Conservation (phyloP, 2,329 filamentous ascomycete species). For the Fusarium sororula region DNA sequence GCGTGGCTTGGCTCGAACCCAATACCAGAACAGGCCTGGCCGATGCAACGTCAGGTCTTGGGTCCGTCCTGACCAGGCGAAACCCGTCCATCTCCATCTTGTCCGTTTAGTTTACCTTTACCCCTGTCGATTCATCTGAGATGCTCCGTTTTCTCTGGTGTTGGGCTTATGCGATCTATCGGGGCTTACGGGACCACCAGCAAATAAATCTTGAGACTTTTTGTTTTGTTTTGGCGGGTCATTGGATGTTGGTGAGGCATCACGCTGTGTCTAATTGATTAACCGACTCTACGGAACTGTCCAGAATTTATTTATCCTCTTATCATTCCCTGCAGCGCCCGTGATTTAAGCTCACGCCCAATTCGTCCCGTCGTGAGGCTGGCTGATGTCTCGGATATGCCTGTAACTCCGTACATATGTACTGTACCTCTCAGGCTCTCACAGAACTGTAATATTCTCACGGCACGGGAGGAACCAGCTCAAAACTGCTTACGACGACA, state of each 20-base stretch:
- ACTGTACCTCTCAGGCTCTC: background rate
- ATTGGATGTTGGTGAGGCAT: background rate
- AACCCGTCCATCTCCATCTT: conserved; percentile 25
- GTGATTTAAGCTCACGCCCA: conserved; percentile 12
- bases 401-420: background rate
- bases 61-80: conserved; percentile 22
- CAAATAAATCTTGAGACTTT: background rate
- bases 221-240: background rate
- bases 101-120: conserved; percentile 22
- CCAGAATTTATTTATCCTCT: background rate
- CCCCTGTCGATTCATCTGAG: conserved; percentile 15
- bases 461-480: conserved; percentile 10
- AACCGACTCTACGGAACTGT: background rate
- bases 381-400: conserved; percentile 38
- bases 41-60: conserved; percentile 38
- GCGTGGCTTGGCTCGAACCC: conserved; percentile 4
- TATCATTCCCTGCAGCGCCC: conserved; percentile 1
- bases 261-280: conserved; percentile 10
- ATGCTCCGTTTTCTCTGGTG: conserved; percentile 23
- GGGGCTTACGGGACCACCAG: conserved; percentile 14
- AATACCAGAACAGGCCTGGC: conserved; percentile 2
- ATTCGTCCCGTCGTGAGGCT: conserved; percentile 9
- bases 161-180: conserved; percentile 29
- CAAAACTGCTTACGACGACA: conserved; percentile 26
- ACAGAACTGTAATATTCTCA: conserved; percentile 15